Conservation (phyloP, 2,329 filamentous ascomycete species). For the Fusarium sp. region DNA sequence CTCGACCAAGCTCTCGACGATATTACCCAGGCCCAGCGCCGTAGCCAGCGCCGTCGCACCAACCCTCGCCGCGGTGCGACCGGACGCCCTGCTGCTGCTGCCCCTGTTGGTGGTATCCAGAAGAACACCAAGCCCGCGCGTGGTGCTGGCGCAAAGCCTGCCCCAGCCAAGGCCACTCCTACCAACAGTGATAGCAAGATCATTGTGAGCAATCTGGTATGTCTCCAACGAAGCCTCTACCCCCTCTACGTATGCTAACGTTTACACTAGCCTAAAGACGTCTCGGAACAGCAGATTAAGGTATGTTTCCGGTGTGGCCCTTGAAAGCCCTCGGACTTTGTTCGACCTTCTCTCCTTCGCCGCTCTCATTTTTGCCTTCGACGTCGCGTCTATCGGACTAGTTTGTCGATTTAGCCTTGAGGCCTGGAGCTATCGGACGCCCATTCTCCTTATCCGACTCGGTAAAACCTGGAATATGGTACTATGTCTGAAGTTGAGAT, state of each 20-base stretch:
- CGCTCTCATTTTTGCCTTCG: slow-evolving; percentile 54
- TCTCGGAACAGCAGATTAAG: slow-evolving; percentile 98
- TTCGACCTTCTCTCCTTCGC: slow-evolving; percentile 69
- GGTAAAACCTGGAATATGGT: slow-evolving; percentile 51
- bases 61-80: slow-evolving; percentile 65
- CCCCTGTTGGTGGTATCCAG: slow-evolving; percentile 87
- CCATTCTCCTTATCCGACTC: slow-evolving; percentile 52
- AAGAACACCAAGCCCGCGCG: slow-evolving; percentile 78
- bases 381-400: slow-evolving; percentile 44
- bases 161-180: slow-evolving; percentile 73
- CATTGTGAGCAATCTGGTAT: slow-evolving; percentile 97
- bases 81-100: slow-evolving; percentile 67
- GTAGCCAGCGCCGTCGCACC: slow-evolving; percentile 68
- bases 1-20: slow-evolving; percentile 98
- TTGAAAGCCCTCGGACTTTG: slow-evolving; percentile 74
- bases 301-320: slow-evolving; percentile 96
- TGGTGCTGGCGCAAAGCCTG: slow-evolving; percentile 69
- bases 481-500: slow-evolving; percentile 69
- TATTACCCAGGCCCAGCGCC: slow-evolving; percentile 85
- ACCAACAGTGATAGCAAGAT: slow-evolving; percentile 88
- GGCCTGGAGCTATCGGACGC: slow-evolving; percentile 47
- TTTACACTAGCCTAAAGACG: slow-evolving; percentile 83
- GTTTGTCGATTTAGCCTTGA: slow-evolving; percentile 36
- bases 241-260: slow-evolving; percentile 61
- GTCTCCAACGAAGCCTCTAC: slow-evolving; percentile 51